These are phyloP conservation scores for Pogostemon cablin DNA, from an alignment of 257 asterid genomes.

Conservation along the genomic window DNA sequence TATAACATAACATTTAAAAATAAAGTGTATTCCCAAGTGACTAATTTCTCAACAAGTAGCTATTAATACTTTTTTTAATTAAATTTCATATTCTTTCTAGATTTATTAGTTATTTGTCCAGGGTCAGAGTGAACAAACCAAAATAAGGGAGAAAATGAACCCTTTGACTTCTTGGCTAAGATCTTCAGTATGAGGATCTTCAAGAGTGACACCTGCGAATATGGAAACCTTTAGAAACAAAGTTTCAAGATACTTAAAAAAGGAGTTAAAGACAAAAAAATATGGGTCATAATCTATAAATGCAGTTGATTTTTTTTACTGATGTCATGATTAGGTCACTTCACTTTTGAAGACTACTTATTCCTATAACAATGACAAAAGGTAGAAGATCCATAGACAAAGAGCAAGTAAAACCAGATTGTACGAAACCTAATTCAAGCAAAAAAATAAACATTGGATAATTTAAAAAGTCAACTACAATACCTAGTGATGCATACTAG, in stretches of 20 bases:
- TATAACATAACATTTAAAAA: constrained; percentile 15
- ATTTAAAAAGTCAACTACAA: too few species aligned
- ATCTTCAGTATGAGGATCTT: constrained; percentile 98
- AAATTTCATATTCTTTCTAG: neutral
- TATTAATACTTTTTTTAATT: neutral
- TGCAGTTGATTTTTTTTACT: too few species aligned
- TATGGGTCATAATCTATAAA: constrained; percentile 12
- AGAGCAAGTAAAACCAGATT: constrained; percentile 13
- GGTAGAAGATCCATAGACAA: neutral
- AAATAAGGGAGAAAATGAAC: constrained; percentile 85
- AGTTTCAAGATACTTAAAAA: constrained; percentile 14
- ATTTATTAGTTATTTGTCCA: neutral
- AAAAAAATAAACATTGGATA: neutral
- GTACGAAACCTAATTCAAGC: constrained; percentile 1
- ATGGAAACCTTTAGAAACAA: constrained; percentile 25
- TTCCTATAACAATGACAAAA: neutral
- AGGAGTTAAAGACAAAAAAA: constrained; percentile 9
- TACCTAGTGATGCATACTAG: neutral
- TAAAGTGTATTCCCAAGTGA: constrained; percentile 8
- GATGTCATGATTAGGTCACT: constrained; percentile 3
- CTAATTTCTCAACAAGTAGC: neutral
- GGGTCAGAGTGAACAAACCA: constrained; percentile 61
- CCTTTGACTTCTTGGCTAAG: constrained; percentile 98
- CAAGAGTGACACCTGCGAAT: constrained; percentile 88
- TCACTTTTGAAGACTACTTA: neutral